phyloP scores from a whole-genome alignment of 164 flowering plant genomes.

The Malania oleifera region DNA sequence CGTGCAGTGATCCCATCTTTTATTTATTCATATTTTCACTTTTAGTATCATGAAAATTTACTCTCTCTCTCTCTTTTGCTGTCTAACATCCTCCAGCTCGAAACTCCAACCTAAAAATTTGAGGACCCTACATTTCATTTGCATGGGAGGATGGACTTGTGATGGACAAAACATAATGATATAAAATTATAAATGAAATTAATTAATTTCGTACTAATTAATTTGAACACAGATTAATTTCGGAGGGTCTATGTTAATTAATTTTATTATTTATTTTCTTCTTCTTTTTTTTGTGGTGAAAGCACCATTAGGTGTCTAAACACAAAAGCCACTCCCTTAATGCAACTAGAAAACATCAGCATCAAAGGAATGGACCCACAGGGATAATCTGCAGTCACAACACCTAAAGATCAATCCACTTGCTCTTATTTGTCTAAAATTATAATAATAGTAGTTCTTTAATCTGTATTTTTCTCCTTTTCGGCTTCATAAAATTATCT shows the following conservation, averaged over 20 bases:
- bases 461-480: neutral
- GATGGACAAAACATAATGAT: too few relatives aligned
- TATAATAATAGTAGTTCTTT: slow-evolving; percentile 10
- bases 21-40: neutral
- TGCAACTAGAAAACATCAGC: slow-evolving; percentile 19
- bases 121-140: too few relatives aligned
- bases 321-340: slow-evolving; percentile 7
- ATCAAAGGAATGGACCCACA: slow-evolving; percentile 26
- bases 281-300: slow-evolving; percentile 1
- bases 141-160: too few relatives aligned
- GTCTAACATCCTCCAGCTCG: too few relatives aligned
- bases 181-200: too few relatives aligned
- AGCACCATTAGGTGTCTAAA: slow-evolving; percentile 2
- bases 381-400: slow-evolving; percentile 8
- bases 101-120: too few relatives aligned
- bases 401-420: slow-evolving; percentile 6
- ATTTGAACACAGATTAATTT: too few relatives aligned
- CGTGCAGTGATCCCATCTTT: neutral
- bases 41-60: too few relatives aligned
- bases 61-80: too few relatives aligned
- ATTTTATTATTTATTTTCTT: neutral
- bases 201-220: too few relatives aligned
- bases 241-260: too few relatives aligned
- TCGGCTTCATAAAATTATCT: neutral
- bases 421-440: slow-evolving; percentile 6